These are phyloP conservation scores for Epichloe gansuensis DNA, from an alignment of 2,329 filamentous ascomycete species.

Conservation along the genomic window DNA sequence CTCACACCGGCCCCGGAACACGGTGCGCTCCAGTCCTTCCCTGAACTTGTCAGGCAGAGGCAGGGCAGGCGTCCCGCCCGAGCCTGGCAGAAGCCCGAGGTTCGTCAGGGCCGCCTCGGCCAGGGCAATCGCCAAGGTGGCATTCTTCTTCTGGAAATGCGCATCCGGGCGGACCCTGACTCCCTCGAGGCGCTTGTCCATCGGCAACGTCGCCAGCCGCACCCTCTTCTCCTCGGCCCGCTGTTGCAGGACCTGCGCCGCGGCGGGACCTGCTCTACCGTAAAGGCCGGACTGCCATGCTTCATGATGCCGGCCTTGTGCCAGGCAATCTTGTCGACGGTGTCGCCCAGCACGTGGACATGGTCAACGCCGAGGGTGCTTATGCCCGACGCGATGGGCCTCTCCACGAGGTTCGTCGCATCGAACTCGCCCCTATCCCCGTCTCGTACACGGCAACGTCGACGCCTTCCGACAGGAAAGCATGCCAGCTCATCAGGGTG, in stretches of 20 bases:
- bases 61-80: conserved; percentile 23
- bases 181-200: conserved; percentile 32
- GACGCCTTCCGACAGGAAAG: conserved; percentile 51
- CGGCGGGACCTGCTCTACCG: conserved; percentile 37
- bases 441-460: conserved; percentile 54
- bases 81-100: conserved; percentile 24
- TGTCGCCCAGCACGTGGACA: conserved; percentile 48
- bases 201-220: conserved; percentile 30
- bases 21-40: conserved; percentile 60
- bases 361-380: conserved; percentile 60
- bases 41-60: conserved; percentile 48
- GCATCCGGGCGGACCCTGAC: conserved; percentile 41
- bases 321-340: conserved; percentile 57
- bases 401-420: conserved; percentile 52
- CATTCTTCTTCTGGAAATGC: conserved; percentile 47
- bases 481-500: conserved; percentile 54
- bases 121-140: conserved; percentile 38
- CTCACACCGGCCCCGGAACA: conserved; percentile 71
- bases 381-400: conserved; percentile 47
- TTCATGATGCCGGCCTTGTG: conserved; percentile 66
- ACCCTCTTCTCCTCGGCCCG: conserved; percentile 43
- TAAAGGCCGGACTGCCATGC: conserved; percentile 43
- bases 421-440: conserved; percentile 58
- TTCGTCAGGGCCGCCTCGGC: conserved; percentile 36
- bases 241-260: conserved; percentile 31